phyloP scores from a whole-genome alignment of 495 filamentous ascomycete genomes.

The Penicillium waksmanii region DNA sequence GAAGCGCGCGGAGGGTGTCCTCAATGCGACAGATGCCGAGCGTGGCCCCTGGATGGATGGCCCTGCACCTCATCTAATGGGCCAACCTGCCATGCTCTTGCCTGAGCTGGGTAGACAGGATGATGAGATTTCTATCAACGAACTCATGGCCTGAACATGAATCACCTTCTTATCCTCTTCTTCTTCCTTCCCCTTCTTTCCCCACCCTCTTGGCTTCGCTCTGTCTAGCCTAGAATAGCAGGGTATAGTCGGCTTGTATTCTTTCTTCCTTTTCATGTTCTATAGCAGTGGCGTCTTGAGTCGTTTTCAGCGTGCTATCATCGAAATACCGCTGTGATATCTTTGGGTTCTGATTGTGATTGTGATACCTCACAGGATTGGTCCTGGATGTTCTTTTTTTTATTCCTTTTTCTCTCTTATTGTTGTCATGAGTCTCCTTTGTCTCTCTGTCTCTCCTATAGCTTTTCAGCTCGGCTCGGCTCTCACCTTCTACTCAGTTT shows the following conservation, averaged over 20 bases:
- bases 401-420: neutral
- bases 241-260: slow-evolving; percentile 1
- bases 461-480: neutral
- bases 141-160: slow-evolving; percentile 41
- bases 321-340: neutral
- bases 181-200: slow-evolving; percentile 1
- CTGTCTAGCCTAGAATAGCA: neutral
- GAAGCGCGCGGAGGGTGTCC: slow-evolving; percentile 81
- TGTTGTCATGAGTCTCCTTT: neutral
- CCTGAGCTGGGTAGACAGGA: slow-evolving; percentile 40
- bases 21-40: slow-evolving; percentile 75
- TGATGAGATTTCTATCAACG: slow-evolving; percentile 44
- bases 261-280: slow-evolving; percentile 15
- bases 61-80: slow-evolving; percentile 40
- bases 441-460: neutral
- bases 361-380: slow-evolving; percentile 1
- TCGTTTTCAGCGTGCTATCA: neutral
- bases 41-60: slow-evolving; percentile 76
- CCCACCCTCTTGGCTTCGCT: neutral
- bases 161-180: slow-evolving; percentile 3
- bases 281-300: slow-evolving; percentile 30
- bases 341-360: slow-evolving; percentile 6
- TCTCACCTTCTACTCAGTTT: neutral
- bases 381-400: neutral
- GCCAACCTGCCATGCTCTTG: slow-evolving; percentile 40